These are phyloP conservation scores for Aspergillus brunneoviolaceus DNA, from an alignment of 2,329 filamentous ascomycete species.

Conservation along the genomic window DNA sequence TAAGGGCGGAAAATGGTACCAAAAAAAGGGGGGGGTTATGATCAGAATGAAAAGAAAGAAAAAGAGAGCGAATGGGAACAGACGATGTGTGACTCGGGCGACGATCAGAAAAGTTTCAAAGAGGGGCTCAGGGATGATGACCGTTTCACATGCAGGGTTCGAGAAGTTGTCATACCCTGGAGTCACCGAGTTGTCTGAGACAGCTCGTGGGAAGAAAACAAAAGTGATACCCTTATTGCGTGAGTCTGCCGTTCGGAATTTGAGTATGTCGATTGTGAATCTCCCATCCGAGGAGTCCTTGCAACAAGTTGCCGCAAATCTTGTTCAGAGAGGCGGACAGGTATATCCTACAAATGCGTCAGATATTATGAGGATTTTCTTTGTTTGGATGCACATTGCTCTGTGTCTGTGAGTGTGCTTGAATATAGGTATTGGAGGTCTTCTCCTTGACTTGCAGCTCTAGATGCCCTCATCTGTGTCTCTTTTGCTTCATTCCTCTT, in stretches of 20 bases:
- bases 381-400: constrained; percentile 22
- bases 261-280: constrained; percentile 40
- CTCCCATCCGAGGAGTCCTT: constrained; percentile 31
- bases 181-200: constrained; percentile 42
- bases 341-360: constrained; percentile 30
- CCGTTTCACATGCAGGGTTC: constrained; percentile 28
- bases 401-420: constrained; percentile 24
- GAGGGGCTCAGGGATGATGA: constrained; percentile 28
- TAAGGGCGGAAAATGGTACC: constrained; percentile 10
- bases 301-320: constrained; percentile 29
- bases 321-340: constrained; percentile 22
- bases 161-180: constrained; percentile 36
- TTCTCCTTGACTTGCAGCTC: constrained; percentile 33
- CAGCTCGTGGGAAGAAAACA: constrained; percentile 34
- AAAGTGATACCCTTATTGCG: constrained; percentile 47
- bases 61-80: constrained; percentile 9
- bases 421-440: constrained; percentile 30
- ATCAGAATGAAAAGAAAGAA: constrained; percentile 12
- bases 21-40: constrained; percentile 16
- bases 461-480: constrained; percentile 31
- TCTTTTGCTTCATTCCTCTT: constrained; percentile 13
- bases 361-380: constrained; percentile 32
- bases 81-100: constrained; percentile 24
- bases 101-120: constrained; percentile 28
- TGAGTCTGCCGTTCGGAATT: constrained; percentile 40